Evolutionary conservation across 108 stramenopile species (phyloP).

Genomic region (Epithemia pelagica): DNA sequence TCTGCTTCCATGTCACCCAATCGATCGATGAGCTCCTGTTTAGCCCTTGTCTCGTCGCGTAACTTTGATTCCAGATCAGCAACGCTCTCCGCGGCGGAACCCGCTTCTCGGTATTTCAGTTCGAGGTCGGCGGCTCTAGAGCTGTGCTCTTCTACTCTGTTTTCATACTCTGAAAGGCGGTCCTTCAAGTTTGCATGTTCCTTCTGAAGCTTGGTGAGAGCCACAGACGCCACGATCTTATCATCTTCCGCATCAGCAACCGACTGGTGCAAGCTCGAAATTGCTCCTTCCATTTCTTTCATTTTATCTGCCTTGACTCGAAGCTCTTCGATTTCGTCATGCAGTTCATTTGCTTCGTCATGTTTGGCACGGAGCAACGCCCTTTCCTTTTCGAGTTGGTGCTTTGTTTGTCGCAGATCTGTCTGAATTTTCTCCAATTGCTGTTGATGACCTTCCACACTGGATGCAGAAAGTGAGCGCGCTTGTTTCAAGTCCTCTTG

Average conservation of each 20-base stretch:
- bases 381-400: constrained; percentile 13
- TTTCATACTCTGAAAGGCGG: background rate
- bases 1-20: constrained; percentile 16
- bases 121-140: constrained; percentile 16
- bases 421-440: background rate
- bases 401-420: background rate
- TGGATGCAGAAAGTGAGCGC: background rate
- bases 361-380: constrained; percentile 20
- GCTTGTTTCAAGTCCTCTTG: constrained; percentile 3
- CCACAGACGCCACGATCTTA: constrained; percentile 15
- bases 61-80: constrained; percentile 35
- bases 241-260: constrained; percentile 22
- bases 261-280: constrained; percentile 13
- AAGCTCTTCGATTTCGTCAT: constrained; percentile 20
- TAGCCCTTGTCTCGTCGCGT: constrained; percentile 27
- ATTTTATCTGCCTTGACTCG: constrained; percentile 16
- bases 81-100: constrained; percentile 25
- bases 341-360: constrained; percentile 18
- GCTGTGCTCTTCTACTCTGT: constrained; percentile 4
- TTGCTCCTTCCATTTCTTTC: constrained; percentile 13
- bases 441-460: background rate
- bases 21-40: constrained; percentile 23
- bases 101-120: constrained; percentile 15
- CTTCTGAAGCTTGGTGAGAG: constrained; percentile 15
- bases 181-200: constrained; percentile 12